These are phyloP conservation scores for Mucor piriformis DNA, from an alignment of 371 early-diverging fungal species.

Conservation along the genomic window DNA sequence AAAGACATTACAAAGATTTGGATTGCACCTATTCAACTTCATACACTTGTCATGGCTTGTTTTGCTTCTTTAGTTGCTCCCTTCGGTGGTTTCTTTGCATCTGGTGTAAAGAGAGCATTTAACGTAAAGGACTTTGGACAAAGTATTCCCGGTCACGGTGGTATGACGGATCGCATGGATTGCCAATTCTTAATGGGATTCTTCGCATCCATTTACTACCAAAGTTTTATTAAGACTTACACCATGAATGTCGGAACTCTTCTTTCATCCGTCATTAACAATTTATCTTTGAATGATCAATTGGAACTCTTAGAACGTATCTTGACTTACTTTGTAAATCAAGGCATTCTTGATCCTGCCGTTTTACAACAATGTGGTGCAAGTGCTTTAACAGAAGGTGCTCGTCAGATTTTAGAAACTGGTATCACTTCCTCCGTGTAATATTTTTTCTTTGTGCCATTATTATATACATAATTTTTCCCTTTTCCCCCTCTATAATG, in stretches of 20 bases:
- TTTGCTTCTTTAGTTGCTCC: slow-evolving; percentile 98
- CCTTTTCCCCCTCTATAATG: background rate
- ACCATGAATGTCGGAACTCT: slow-evolving; percentile 53
- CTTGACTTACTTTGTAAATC: slow-evolving; percentile 58
- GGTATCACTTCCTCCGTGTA: slow-evolving; percentile 9
- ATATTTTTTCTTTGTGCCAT: background rate
- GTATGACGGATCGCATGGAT: slow-evolving; percentile 98
- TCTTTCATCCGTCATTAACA: slow-evolving; percentile 48
- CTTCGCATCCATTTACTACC: slow-evolving; percentile 93
- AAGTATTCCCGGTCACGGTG: slow-evolving; percentile 99
- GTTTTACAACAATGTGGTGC: slow-evolving; percentile 44
- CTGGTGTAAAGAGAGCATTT: slow-evolving; percentile 97
- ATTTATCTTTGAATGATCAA: slow-evolving; percentile 52
- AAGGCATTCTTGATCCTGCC: slow-evolving; percentile 52
- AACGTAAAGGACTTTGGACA: slow-evolving; percentile 98
- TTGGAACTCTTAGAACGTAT: slow-evolving; percentile 56
- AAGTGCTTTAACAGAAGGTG: slow-evolving; percentile 31
- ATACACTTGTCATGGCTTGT: slow-evolving; percentile 86
- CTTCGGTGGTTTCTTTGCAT: slow-evolving; percentile 99
- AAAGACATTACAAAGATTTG: slow-evolving; percentile 34
- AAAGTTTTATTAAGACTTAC: slow-evolving; percentile 78
- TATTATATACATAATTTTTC: background rate
- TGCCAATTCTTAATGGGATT: slow-evolving; percentile 98
- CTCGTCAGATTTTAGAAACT: slow-evolving; percentile 22
- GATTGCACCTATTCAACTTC: slow-evolving; percentile 87